phyloP scores from a whole-genome alignment of 495 filamentous ascomycete species.

The Lasiosphaeria hispida region DNA sequence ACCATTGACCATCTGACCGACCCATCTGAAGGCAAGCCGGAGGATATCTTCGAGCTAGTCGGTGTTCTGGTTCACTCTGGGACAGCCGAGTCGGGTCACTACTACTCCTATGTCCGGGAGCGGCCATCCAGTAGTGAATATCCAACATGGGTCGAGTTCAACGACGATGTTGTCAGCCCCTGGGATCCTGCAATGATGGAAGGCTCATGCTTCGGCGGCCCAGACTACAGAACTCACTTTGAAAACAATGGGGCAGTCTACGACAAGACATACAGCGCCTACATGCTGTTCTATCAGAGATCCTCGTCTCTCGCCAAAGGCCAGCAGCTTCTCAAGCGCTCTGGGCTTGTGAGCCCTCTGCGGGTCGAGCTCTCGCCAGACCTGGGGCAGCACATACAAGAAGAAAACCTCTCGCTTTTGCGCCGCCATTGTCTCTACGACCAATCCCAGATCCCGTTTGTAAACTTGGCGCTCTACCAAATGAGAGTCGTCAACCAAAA shows the following conservation, averaged over 20 bases:
- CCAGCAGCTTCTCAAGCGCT: conserved; percentile 36
- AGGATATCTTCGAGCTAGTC: conserved; percentile 86
- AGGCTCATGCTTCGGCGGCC: conserved; percentile 76
- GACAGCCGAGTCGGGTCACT: conserved; percentile 92
- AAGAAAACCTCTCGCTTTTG: conserved; percentile 70
- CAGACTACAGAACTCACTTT: conserved; percentile 49
- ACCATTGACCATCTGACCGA: conserved; percentile 82
- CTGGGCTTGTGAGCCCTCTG: conserved; percentile 45
- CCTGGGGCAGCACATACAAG: conserved; percentile 60
- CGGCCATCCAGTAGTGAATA: conserved; percentile 54
- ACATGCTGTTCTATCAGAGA: conserved; percentile 97
- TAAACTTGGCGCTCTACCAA: conserved; percentile 55
- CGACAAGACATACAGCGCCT: conserved; percentile 80
- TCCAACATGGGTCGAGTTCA: conserved; percentile 83
- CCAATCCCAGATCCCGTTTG: conserved; percentile 65
- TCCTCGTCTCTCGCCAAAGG: conserved; percentile 59
- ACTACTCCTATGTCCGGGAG: conserved; percentile 92
- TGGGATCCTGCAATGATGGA: conserved; percentile 76
- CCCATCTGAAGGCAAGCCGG: conserved; percentile 45
- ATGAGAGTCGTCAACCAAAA: conserved; percentile 41
- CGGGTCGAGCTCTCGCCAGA: conserved; percentile 54
- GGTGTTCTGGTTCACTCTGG: conserved; percentile 91
- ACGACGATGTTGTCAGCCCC: conserved; percentile 74
- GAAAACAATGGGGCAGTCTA: conserved; percentile 44
- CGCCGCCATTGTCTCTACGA: conserved; percentile 81